Conservation (phyloP, 2,329 filamentous ascomycete genomes). For the Cyphellophora attinorum region DNA sequence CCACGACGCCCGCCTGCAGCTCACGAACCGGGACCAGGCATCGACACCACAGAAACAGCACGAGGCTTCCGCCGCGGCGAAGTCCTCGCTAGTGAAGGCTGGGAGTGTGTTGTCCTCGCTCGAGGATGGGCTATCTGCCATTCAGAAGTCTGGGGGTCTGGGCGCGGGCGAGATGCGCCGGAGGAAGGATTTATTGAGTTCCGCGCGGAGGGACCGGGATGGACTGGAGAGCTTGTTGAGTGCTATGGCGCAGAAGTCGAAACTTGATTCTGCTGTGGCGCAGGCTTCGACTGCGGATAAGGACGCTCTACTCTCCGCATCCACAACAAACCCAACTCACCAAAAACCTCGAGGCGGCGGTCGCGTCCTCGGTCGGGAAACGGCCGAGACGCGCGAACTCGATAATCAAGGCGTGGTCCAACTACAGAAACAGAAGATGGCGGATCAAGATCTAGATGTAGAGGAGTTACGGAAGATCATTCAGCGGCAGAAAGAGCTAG, state of each 20-base stretch:
- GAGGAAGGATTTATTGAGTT: constrained; percentile 47
- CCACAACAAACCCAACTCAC: constrained; percentile 2
- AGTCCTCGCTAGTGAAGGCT: constrained; percentile 48
- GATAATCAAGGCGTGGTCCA: constrained; percentile 57
- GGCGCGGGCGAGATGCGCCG: constrained; percentile 54
- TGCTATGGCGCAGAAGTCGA: constrained; percentile 45
- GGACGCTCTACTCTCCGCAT: constrained; percentile 27
- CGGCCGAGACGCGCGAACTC: constrained; percentile 50
- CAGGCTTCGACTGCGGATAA: constrained; percentile 34
- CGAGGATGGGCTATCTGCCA: constrained; percentile 44
- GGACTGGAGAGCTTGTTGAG: constrained; percentile 51
- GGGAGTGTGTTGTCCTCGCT: constrained; percentile 45
- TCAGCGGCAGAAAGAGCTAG: constrained; percentile 51
- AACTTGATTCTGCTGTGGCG: constrained; percentile 33
- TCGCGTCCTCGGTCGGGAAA: constrained; percentile 46
- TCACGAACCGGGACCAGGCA: constrained; percentile 53
- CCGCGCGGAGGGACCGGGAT: constrained; percentile 52
- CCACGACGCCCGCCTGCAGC: constrained; percentile 48
- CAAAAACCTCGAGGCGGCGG: constrained; percentile 31
- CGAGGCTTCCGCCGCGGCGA: constrained; percentile 52
- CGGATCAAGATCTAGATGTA: constrained; percentile 52
- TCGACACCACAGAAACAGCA: constrained; percentile 51
- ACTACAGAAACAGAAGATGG: constrained; percentile 52
- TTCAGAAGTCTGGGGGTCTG: constrained; percentile 29
- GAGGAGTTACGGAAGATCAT: constrained; percentile 50